Evolutionary conservation across 2,329 filamentous ascomycete species (phyloP).

Genomic region (Cladophialophora immunda): DNA sequence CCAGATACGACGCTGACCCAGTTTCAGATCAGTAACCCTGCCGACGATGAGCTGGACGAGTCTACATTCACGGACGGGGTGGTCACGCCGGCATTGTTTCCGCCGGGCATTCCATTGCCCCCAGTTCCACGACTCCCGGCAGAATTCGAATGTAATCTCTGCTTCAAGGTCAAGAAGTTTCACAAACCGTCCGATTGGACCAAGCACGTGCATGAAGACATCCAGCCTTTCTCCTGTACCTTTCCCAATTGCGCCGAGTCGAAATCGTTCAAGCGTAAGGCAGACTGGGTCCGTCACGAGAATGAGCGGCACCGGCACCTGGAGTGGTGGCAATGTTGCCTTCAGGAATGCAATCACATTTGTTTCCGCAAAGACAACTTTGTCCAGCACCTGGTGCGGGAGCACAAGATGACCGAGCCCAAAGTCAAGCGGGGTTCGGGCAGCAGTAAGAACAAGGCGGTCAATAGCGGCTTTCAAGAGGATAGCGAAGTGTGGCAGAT

Average conservation of each 20-base stretch:
- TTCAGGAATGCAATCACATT: constrained; percentile 79
- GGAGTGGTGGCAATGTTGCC: constrained; percentile 88
- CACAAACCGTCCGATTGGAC: constrained; percentile 96
- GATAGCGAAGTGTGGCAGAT: constrained; percentile 76
- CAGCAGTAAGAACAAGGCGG: constrained; percentile 63
- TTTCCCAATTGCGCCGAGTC: constrained; percentile 83
- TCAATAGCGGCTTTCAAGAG: constrained; percentile 45
- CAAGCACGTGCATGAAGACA: constrained; percentile 93
- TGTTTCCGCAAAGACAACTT: constrained; percentile 94
- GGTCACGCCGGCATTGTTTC: constrained; percentile 78
- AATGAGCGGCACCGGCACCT: constrained; percentile 89
- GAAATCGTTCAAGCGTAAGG: constrained; percentile 94
- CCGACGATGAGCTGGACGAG: constrained; percentile 70
- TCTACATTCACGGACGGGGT: constrained; percentile 72
- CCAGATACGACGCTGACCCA: constrained; percentile 64
- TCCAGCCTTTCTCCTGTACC: constrained; percentile 92
- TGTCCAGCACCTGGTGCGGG: constrained; percentile 87
- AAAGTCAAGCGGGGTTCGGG: constrained; percentile 78
- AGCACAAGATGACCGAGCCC: constrained; percentile 86
- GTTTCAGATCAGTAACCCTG: constrained; percentile 64
- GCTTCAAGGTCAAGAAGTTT: constrained; percentile 84
- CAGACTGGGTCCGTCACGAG: constrained; percentile 94
- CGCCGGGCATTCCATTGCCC: constrained; percentile 80
- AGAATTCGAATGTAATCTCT: constrained; percentile 88
- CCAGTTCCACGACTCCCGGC: constrained; percentile 80